phyloP scores from a whole-genome alignment of 2,329 filamentous ascomycete genomes.

The Didymellaceae sp. region DNA sequence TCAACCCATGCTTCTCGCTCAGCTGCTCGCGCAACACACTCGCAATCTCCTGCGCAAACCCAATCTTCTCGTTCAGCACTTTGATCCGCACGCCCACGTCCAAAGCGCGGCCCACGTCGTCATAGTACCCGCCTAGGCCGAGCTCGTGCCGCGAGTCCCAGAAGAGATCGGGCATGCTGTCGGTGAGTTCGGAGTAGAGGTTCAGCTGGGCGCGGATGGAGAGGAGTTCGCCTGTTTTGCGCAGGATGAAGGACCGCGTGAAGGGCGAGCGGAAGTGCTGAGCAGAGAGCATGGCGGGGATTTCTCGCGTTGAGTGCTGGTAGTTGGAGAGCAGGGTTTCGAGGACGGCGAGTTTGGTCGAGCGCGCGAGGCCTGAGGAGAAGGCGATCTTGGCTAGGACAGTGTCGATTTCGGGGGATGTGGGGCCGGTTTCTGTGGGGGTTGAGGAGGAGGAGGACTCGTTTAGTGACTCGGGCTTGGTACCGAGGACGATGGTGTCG shows the following conservation, averaged over 20 bases:
- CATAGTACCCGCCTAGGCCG: slow-evolving; percentile 91
- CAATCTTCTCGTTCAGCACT: slow-evolving; percentile 94
- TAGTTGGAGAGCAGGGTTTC: slow-evolving; percentile 84
- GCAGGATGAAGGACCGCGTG: slow-evolving; percentile 79
- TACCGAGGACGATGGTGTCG: slow-evolving; percentile 88
- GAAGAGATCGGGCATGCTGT: slow-evolving; percentile 93
- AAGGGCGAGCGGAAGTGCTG: slow-evolving; percentile 62
- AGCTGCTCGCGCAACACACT: slow-evolving; percentile 85
- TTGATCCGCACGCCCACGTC: slow-evolving; percentile 92
- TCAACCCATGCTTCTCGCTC: slow-evolving; percentile 86
- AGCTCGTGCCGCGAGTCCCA: slow-evolving; percentile 93
- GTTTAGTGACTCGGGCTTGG: slow-evolving; percentile 56
- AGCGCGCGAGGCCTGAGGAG: slow-evolving; percentile 89
- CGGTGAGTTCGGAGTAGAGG: slow-evolving; percentile 94
- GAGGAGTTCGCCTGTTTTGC: slow-evolving; percentile 91
- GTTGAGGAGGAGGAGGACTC: slow-evolving; percentile 3
- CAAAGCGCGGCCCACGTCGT: slow-evolving; percentile 86
- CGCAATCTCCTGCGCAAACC: slow-evolving; percentile 95
- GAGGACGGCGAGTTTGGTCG: slow-evolving; percentile 90
- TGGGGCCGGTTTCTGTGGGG: slow-evolving; percentile 50
- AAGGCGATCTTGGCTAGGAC: slow-evolving; percentile 95
- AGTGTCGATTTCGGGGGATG: slow-evolving; percentile 57
- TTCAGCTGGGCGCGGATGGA: slow-evolving; percentile 91
- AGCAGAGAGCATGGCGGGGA: slow-evolving; percentile 77
- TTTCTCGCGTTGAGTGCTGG: slow-evolving; percentile 83